Evolutionary conservation across 2,329 filamentous ascomycete species (phyloP).

Genomic region (Cercospora citrullina): DNA sequence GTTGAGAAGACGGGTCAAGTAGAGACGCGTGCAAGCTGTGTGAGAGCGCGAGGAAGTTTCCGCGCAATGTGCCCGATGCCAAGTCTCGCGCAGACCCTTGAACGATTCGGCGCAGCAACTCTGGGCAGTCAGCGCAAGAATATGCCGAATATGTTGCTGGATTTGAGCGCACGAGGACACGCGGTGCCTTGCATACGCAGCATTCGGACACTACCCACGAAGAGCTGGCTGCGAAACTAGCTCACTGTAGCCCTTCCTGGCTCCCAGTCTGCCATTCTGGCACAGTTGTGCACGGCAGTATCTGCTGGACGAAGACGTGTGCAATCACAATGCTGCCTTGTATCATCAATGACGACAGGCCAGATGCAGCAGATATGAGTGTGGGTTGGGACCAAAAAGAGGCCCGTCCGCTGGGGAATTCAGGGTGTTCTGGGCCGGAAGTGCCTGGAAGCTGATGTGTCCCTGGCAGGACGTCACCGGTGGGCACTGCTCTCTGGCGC

Average conservation of each 20-base stretch:
- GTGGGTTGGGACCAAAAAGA: not conserved
- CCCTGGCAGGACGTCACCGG: slow-evolving; percentile 5
- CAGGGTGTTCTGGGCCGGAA: not conserved
- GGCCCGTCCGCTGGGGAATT: not conserved
- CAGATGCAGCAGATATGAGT: not conserved
- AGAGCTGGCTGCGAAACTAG: not conserved
- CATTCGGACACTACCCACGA: not conserved
- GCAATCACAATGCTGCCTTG: not conserved
- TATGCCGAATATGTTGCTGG: not conserved
- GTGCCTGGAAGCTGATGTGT: not conserved
- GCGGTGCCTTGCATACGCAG: not conserved
- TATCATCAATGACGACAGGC: not conserved
- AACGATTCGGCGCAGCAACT: not conserved
- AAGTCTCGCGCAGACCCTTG: not conserved
- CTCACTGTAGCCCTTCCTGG: not conserved
- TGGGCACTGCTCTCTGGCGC: not conserved
- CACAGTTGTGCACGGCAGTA: no score
- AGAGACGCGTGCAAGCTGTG: not conserved
- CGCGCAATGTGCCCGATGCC: not conserved
- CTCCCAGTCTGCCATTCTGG: not conserved
- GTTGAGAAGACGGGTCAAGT: not conserved
- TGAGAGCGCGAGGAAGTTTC: no score
- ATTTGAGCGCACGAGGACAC: not conserved
- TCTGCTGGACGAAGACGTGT: no score
- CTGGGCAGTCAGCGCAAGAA: not conserved